A percentile compares a stretch with the other conserved stretches of the same genome.
phyloP scores from a whole-genome alignment of 768 basidiomycete genomes.

The Lyophyllum atratum region DNA sequence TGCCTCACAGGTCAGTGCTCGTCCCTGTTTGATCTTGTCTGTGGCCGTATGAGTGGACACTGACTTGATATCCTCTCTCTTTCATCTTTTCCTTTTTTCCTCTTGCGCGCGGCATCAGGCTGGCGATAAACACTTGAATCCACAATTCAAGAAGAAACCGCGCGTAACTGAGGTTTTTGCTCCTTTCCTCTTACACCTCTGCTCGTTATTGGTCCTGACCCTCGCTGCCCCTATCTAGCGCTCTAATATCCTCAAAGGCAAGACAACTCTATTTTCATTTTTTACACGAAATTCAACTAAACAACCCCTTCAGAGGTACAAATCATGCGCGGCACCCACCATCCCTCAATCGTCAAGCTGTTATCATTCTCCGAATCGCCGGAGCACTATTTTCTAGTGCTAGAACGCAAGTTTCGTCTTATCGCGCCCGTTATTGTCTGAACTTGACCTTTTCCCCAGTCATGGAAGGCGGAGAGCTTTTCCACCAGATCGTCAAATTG shows the following conservation, averaged over 20 bases:
- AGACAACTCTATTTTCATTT: conserved; percentile 10
- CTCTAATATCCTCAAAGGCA: conserved; percentile 95
- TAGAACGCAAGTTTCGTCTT: conserved; percentile 70
- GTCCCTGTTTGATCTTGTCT: conserved; percentile 24
- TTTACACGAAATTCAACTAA: not conserved
- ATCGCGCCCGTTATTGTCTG: conserved; percentile 16
- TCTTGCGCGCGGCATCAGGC: conserved; percentile 57
- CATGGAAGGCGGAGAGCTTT: conserved; percentile 97
- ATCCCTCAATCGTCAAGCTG: conserved; percentile 92
- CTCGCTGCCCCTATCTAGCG: conserved; percentile 56
- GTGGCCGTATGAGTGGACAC: conserved; percentile 17
- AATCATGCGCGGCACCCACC: conserved; percentile 95
- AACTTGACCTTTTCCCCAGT: conserved; percentile 46
- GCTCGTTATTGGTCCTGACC: conserved; percentile 30
- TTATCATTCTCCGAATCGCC: conserved; percentile 88
- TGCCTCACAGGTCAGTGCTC: conserved; percentile 74
- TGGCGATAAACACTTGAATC: conserved; percentile 91
- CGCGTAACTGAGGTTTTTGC: conserved; percentile 91
- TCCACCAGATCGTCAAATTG: conserved; percentile 98
- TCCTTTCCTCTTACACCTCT: conserved; percentile 17
- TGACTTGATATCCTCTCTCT: conserved; percentile 22
- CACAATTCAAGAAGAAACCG: conserved; percentile 95
- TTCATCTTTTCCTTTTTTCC: conserved; percentile 21
- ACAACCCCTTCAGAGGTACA: conserved; percentile 76
- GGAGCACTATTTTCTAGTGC: conserved; percentile 92